Evolutionary conservation across 1,284 basidiomycete genomes (phyloP).

Genomic region (Pulveroboletus sp.): DNA sequence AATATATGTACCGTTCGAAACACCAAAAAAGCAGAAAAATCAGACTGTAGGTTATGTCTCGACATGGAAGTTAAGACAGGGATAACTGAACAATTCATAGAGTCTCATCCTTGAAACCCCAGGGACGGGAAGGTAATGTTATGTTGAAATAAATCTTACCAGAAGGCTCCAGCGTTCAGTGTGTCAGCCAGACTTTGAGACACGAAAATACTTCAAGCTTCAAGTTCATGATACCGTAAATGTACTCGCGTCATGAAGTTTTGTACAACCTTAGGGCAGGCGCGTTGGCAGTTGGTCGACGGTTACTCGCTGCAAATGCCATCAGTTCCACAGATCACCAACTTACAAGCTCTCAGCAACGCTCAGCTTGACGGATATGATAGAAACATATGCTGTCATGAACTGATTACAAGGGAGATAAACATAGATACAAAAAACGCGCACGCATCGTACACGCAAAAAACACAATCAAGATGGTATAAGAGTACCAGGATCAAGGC

Average conservation of each 20-base stretch:
- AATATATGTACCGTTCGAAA: neutral
- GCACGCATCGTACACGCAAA: neutral
- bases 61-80: constrained; percentile 67
- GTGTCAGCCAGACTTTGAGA: neutral
- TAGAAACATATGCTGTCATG: neutral
- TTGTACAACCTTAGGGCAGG: too few species aligned
- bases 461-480: neutral
- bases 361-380: neutral
- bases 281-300: too few species aligned
- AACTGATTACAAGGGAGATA: neutral
- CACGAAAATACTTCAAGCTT: too few species aligned
- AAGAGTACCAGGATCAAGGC: too few species aligned
- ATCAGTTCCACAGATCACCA: too few species aligned
- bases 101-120: constrained; percentile 44
- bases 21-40: constrained; percentile 4
- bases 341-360: too few species aligned
- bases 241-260: too few species aligned
- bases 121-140: too few species aligned
- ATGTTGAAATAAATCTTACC: neutral
- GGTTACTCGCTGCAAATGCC: too few species aligned
- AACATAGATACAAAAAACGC: neutral
- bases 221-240: too few species aligned
- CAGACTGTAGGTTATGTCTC: constrained; percentile 48
- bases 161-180: too few species aligned
- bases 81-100: constrained; percentile 51